Evolutionary conservation across 2,329 filamentous ascomycete species (phyloP).

Genomic region (Penicillium sp.): DNA sequence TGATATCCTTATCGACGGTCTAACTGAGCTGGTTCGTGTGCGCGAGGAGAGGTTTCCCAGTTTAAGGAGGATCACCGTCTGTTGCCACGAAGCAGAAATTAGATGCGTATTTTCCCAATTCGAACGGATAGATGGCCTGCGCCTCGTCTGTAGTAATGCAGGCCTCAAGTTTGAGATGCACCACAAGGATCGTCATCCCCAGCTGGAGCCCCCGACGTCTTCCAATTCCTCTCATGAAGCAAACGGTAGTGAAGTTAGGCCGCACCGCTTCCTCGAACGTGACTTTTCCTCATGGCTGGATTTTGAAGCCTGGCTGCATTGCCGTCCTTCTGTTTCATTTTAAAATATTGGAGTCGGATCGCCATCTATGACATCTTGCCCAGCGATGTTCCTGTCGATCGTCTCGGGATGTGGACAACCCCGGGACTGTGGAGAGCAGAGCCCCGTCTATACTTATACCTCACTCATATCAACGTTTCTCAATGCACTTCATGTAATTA

Average conservation of each 20-base stretch:
- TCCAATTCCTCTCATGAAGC: neutral
- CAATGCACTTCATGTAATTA: neutral
- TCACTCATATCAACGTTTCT: neutral
- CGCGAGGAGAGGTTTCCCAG: neutral
- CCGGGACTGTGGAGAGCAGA: neutral
- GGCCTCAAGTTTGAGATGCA: neutral
- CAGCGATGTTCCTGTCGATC: neutral
- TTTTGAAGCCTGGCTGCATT: neutral
- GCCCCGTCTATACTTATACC: neutral
- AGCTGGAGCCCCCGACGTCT: no score
- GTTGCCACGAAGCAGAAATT: neutral
- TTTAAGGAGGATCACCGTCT: neutral
- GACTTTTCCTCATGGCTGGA: neutral
- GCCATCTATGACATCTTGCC: neutral
- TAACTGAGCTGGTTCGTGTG: neutral
- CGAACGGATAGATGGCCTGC: neutral
- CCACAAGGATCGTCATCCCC: neutral
- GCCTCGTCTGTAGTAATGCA: neutral
- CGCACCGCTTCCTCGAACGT: neutral
- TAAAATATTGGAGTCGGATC: neutral
- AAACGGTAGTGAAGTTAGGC: neutral
- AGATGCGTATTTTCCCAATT: neutral
- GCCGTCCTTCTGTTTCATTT: neutral
- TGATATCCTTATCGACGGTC: neutral
- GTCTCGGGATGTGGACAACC: neutral